A percentile compares a stretch with the other conserved stretches of the same genome.
Evolutionary conservation across 31 red algal genomes (phyloP).

Genomic region (Asparagopsis taxiformis): DNA sequence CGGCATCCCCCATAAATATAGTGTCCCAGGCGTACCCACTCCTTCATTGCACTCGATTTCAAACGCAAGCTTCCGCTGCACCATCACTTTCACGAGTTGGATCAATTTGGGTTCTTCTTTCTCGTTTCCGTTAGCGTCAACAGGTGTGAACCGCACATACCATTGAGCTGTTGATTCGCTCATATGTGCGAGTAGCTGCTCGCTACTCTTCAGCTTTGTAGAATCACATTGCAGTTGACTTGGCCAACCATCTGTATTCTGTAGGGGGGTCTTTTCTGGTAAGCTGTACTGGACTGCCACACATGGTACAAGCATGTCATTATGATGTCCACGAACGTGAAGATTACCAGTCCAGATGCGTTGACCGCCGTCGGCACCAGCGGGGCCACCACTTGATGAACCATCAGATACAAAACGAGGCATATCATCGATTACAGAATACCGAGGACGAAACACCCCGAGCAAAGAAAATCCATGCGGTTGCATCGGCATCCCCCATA

Average conservation of each 20-base stretch:
- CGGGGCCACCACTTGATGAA: no score
- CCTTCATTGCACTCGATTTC: conserved; percentile 56
- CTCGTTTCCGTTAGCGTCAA: conserved; percentile 33
- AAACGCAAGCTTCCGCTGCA: conserved; percentile 43
- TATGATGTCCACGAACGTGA: no score
- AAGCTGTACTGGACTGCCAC: no score
- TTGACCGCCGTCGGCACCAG: no score
- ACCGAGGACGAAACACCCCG: conserved; percentile 66
- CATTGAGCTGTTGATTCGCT: conserved; percentile 34
- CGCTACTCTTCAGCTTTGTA: conserved; percentile 22
- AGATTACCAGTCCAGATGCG: no score
- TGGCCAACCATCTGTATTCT: conserved; percentile 47
- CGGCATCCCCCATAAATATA: conserved; percentile 52
- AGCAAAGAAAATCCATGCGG: conserved; percentile 11
- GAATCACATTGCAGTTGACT: conserved; percentile 40
- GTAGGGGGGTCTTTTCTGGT: background rate
- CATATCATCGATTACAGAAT: no score
- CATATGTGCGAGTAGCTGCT: conserved; percentile 12
- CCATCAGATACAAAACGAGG: no score
- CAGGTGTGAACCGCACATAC: conserved; percentile 52
- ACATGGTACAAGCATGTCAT: no score
- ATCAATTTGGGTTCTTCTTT: conserved; percentile 9
- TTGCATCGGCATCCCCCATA: conserved; percentile 43
- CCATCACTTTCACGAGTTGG: conserved; percentile 57
- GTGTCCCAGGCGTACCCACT: conserved; percentile 32